Conservation (phyloP, 2,329 filamentous ascomycete genomes). For the Capronia americana region DNA sequence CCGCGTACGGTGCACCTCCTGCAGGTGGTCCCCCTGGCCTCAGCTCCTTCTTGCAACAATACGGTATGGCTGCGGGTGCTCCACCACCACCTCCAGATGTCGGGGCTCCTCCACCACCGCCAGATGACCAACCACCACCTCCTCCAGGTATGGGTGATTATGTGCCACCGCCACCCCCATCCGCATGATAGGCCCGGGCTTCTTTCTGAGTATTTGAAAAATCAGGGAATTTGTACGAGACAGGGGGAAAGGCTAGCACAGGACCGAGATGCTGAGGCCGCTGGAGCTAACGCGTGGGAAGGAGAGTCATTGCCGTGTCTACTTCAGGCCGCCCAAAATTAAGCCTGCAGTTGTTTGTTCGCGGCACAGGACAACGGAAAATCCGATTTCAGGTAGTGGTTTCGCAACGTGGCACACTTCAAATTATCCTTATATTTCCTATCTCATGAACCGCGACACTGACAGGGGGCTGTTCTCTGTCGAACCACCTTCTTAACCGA, state of each 20-base stretch:
- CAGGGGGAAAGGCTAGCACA: not conserved
- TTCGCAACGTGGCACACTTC: not conserved
- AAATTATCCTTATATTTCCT: not conserved
- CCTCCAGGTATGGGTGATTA: conserved; percentile 34
- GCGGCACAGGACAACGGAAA: not conserved
- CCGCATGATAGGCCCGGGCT: conserved; percentile 3
- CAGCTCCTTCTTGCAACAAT: conserved; percentile 67
- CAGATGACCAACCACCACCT: conserved; percentile 36
- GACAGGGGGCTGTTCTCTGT: not conserved
- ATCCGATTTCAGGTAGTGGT: not conserved
- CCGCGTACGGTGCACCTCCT: conserved; percentile 50
- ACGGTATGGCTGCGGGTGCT: conserved; percentile 52
- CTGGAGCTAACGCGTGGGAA: not conserved
- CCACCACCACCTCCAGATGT: conserved; percentile 61
- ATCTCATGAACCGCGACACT: not conserved
- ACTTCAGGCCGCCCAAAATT: not conserved
- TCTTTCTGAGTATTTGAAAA: not conserved
- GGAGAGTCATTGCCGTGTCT: not conserved
- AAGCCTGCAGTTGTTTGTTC: not conserved
- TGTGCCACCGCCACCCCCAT: conserved; percentile 32
- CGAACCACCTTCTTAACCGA: not conserved
- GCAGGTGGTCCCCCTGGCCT: conserved; percentile 62
- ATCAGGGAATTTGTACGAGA: not conserved
- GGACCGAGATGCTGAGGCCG: not conserved
- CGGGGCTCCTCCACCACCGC: conserved; percentile 50